phyloP scores from a whole-genome alignment of 2,329 filamentous ascomycete genomes.

The Zasmidium citrigriseum region DNA sequence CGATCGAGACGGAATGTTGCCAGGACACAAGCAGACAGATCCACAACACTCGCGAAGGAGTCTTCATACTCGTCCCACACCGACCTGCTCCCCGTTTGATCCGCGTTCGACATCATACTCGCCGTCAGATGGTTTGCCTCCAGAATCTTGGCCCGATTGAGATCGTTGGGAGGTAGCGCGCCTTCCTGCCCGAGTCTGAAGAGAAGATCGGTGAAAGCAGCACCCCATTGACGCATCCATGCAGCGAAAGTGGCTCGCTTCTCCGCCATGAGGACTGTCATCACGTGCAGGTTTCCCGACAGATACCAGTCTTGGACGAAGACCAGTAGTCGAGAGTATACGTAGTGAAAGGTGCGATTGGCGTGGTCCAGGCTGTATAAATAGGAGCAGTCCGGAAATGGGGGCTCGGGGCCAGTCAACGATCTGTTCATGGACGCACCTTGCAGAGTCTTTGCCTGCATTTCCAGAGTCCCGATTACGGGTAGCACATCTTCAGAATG shows the following conservation, averaged over 20 bases:
- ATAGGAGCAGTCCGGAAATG: neutral
- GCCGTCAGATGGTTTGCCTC: neutral
- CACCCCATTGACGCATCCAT: neutral
- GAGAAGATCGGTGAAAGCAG: neutral
- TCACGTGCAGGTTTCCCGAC: neutral
- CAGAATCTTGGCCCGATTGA: neutral
- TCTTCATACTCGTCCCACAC: neutral
- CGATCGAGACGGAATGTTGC: neutral
- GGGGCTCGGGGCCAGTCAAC: neutral
- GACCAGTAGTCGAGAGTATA: neutral
- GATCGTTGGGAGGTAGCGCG: neutral
- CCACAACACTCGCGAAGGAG: neutral
- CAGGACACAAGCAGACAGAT: neutral
- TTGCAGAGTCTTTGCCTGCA: slow-evolving; percentile 3
- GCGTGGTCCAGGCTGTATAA: slow-evolving; percentile 1
- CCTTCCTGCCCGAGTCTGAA: neutral
- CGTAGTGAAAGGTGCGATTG: neutral
- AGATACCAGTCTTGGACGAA: neutral
- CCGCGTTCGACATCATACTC: neutral
- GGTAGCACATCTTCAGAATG: neutral
- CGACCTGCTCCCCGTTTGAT: neutral
- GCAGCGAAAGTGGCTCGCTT: neutral
- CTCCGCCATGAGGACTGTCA: neutral
- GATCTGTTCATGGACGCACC: neutral
- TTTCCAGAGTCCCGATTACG: neutral